Evolutionary conservation across 2,329 filamentous ascomycete genomes (phyloP).

Genomic region (Arthrobotrys megalospora): DNA sequence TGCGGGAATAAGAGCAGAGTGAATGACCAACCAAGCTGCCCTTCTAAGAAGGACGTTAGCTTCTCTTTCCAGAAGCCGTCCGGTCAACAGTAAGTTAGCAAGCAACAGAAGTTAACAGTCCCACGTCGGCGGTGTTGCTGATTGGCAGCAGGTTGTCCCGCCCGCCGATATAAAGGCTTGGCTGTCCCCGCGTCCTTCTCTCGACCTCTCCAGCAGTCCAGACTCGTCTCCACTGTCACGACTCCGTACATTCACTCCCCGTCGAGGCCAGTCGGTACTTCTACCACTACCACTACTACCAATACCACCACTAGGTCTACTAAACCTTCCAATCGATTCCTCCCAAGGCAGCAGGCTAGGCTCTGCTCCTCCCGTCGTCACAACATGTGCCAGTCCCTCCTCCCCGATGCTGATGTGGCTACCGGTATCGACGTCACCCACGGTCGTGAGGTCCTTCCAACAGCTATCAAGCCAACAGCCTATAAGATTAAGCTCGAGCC

Average conservation of each 20-base stretch:
- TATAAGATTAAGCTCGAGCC: slow-evolving; percentile 94
- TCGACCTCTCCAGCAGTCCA: neutral
- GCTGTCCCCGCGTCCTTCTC: slow-evolving; percentile 11
- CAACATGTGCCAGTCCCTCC: slow-evolving; percentile 77
- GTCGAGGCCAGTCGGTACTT: neutral
- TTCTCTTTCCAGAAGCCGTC: slow-evolving; percentile 55
- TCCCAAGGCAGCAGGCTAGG: slow-evolving; percentile 66
- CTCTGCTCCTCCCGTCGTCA: slow-evolving; percentile 82
- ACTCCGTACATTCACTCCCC: neutral
- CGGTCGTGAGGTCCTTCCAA: slow-evolving; percentile 86
- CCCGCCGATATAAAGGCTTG: slow-evolving; percentile 45
- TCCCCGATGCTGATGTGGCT: slow-evolving; percentile 71
- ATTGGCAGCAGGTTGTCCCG: slow-evolving; percentile 21
- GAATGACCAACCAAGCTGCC: slow-evolving; percentile 61
- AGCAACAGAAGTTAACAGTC: too few species aligned
- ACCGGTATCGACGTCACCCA: slow-evolving; percentile 74
- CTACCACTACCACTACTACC: slow-evolving; percentile 8
- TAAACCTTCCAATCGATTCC: neutral
- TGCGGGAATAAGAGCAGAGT: slow-evolving; percentile 40
- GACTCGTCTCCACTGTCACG: slow-evolving; percentile 2
- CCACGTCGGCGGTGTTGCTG: slow-evolving; percentile 20
- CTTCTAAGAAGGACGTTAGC: slow-evolving; percentile 61
- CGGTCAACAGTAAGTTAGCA: slow-evolving; percentile 12
- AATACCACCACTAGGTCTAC: slow-evolving; percentile 3
- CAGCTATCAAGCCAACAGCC: slow-evolving; percentile 91